phyloP scores from a whole-genome alignment of 148 eudicot species.

The Dysphania ambrosioides region DNA sequence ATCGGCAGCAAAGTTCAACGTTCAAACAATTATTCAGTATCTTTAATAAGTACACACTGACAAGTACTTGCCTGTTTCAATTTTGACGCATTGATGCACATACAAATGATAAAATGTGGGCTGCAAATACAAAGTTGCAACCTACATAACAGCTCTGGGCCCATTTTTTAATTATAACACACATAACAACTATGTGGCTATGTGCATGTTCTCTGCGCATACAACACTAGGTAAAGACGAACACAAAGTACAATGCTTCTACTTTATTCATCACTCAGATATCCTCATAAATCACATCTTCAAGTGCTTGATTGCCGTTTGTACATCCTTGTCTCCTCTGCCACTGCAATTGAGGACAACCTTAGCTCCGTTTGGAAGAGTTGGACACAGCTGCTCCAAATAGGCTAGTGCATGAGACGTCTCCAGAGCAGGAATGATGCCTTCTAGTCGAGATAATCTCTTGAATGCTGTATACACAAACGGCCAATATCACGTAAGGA shows the following conservation, averaged over 20 bases:
- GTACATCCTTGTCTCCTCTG: conserved; percentile 93
- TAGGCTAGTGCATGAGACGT: conserved; percentile 91
- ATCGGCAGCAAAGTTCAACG: too few relatives aligned
- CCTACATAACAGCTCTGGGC: background rate
- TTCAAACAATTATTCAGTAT: too few relatives aligned
- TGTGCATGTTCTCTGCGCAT: background rate
- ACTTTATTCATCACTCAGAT: background rate
- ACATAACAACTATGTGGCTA: background rate
- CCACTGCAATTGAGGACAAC: conserved; percentile 94
- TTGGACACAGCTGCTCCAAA: conserved; percentile 84
- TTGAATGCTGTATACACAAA: conserved; percentile 62
- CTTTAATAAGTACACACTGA: too few relatives aligned
- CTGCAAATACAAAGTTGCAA: background rate
- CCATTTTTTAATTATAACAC: background rate
- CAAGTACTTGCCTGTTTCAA: background rate
- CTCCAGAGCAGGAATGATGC: conserved; percentile 97
- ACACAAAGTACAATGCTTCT: conserved; percentile 1
- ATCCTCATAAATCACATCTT: conserved; percentile 32
- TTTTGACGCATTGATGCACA: background rate
- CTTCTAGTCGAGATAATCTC: conserved; percentile 82
- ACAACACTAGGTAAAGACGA: background rate
- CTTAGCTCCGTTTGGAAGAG: conserved; percentile 72
- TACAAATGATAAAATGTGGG: background rate
- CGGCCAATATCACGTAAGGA: background rate
- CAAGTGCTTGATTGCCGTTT: conserved; percentile 78